Conservation (phyloP, 2,329 filamentous ascomycete species). For the Penicillium griseofulvum region DNA sequence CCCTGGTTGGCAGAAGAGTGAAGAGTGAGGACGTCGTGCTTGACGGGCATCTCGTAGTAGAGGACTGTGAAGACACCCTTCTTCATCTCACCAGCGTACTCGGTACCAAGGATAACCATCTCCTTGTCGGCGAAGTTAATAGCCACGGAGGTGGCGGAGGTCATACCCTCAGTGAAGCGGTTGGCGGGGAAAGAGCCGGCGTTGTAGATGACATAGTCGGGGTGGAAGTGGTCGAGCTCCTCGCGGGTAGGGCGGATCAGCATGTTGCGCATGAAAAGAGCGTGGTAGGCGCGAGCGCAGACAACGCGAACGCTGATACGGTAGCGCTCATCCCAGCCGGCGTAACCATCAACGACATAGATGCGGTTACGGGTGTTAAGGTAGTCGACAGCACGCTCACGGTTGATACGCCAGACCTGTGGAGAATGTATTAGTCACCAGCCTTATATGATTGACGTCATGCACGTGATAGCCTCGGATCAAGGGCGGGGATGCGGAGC, state of each 20-base stretch:
- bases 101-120: constrained; percentile 99
- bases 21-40: constrained; percentile 97
- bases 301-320: constrained; percentile 96
- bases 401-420: constrained; percentile 99
- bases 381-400: constrained; percentile 97
- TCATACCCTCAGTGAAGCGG: constrained; percentile 97
- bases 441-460: constrained; percentile 29
- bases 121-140: constrained; percentile 99
- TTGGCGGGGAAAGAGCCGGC: constrained; percentile 98
- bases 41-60: constrained; percentile 99
- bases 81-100: constrained; percentile 98
- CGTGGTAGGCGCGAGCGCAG: constrained; percentile 98
- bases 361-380: constrained; percentile 98
- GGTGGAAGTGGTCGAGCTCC: constrained; percentile 96
- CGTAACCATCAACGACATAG: constrained; percentile 96
- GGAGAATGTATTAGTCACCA: constrained; percentile 16
- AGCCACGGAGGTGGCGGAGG: constrained; percentile 92
- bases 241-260: constrained; percentile 88
- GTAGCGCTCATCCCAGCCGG: constrained; percentile 98
- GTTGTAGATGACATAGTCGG: constrained; percentile 99
- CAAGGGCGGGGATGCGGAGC: constrained; percentile 13
- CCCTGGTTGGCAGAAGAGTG: constrained; percentile 99
- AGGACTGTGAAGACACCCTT: constrained; percentile 98
- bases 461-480: constrained; percentile 21
- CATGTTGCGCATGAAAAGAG: constrained; percentile 99